Evolutionary conservation across 2,329 filamentous ascomycete genomes (phyloP), one percentile per base, ranked within the genome.

Genomic region (Triangularia verruculosa): DNA sequence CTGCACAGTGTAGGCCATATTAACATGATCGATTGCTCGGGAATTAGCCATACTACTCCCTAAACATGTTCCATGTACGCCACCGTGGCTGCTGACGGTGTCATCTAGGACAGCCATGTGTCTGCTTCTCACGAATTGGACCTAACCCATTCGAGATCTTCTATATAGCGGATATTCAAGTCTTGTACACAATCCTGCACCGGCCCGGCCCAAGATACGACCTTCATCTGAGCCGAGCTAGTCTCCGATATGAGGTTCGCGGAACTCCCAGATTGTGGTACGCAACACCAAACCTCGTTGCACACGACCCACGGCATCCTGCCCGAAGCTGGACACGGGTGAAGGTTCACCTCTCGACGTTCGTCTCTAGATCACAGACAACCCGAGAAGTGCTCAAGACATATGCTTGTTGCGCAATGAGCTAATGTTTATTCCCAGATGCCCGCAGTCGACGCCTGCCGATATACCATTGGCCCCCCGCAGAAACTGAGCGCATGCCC

Each of bases 171-270:
- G 39, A 25, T 30, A 39, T 47, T 34, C 20, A 13, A 11, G n/a
- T 51, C 34, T 24, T 27, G 56, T 32, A 22, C 28, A 43, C 30
- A 13, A 28, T 4, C 13, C 17, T 32, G 24, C n/a, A n/a, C 30
- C 30, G 56, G 32, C 56, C 32, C 30, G 30, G 25, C 15, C 17
- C 13, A 43, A 39, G 13, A 58, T 34, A 58, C 24, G 30, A 34
- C n/a, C 56, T 43, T 58, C 8, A 27, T 25, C 12, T 20, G 56
- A 55, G 51, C 53, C 28, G 55, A 25, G 47, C 56, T 30, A 47
- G 52, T 30, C 53, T 57, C 62, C 22, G 17, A 52, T 34, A 66
- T 66, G 64, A 64, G 64, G 61, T 62, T 66, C 64, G 63, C 58
- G 28, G 30, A 47, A 52, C 53, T 59, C 39, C 56, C 25, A 54